Conservation (phyloP, 1,284 basidiomycete genomes). For the Lignosus rhinocerotis region DNA sequence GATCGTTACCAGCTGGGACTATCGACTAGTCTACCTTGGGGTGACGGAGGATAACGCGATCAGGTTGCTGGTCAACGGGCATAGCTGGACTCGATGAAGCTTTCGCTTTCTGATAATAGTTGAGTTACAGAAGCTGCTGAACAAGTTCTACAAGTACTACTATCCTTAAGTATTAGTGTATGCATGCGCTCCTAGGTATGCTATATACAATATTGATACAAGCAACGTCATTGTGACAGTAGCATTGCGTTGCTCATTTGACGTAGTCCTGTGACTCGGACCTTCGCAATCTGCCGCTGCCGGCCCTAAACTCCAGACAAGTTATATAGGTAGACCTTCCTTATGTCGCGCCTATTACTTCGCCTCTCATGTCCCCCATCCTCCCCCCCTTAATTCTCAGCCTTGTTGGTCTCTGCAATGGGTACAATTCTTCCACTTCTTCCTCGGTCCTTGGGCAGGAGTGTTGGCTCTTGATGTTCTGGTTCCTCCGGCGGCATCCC, state of each 20-base stretch:
- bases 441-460: not conserved
- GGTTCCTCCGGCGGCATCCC: not conserved
- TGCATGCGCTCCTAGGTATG: no score
- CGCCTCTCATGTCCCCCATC: not conserved
- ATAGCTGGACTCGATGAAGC: constrained; percentile 32
- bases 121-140: not conserved
- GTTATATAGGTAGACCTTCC: no score
- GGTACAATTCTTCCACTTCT: not conserved
- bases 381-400: constrained; percentile 1
- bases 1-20: not conserved
- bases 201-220: no score
- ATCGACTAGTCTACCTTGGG: constrained; percentile 43
- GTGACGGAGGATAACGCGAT: constrained; percentile 49
- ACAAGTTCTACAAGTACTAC: not conserved
- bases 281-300: no score
- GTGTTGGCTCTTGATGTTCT: not conserved
- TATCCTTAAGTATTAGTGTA: no score
- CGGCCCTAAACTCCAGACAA: no score
- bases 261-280: no score
- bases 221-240: no score
- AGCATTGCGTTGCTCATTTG: no score
- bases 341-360: not conserved
- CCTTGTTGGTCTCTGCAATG: not conserved
- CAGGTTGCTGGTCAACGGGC: constrained; percentile 47
- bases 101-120: not conserved